phyloP scores from a whole-genome alignment of 1,284 basidiomycete species.

The Lignosus rhinocerotis region DNA sequence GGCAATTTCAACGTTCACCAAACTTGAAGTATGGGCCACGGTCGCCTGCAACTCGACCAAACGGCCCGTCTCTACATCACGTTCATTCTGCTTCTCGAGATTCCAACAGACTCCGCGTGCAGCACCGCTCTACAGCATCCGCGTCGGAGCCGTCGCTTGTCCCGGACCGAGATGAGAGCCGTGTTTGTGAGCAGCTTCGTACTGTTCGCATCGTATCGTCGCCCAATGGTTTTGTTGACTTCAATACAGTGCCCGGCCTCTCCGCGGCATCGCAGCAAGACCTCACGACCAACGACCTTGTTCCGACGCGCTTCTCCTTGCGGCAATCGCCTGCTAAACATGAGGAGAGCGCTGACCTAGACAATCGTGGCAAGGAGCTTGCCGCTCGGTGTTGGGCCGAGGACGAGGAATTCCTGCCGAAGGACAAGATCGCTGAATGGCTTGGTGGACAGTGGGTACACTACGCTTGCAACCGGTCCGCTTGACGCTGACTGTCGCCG shows the following conservation, averaged over 20 bases:
- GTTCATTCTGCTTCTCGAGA: slow-evolving; percentile 45
- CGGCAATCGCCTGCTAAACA: slow-evolving; percentile 44
- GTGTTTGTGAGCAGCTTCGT: slow-evolving; percentile 42
- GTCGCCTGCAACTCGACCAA: slow-evolving; percentile 25
- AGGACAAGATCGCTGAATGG: slow-evolving; percentile 96
- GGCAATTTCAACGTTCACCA: slow-evolving; percentile 14
- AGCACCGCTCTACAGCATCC: slow-evolving; percentile 70
- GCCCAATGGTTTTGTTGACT: slow-evolving; percentile 19
- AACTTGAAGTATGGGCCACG: slow-evolving; percentile 41
- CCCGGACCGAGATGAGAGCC: slow-evolving; percentile 48
- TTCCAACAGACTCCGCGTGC: slow-evolving; percentile 51
- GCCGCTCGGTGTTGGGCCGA: slow-evolving; percentile 86
- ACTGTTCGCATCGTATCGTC: slow-evolving; percentile 18
- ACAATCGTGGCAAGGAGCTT: slow-evolving; percentile 69
- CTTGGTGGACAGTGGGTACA: slow-evolving; percentile 81
- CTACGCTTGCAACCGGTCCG: neutral
- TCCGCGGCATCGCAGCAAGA: slow-evolving; percentile 53
- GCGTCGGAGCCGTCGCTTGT: slow-evolving; percentile 78
- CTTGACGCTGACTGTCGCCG: slow-evolving; percentile 19
- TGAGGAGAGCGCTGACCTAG: slow-evolving; percentile 58
- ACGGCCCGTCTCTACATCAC: slow-evolving; percentile 24
- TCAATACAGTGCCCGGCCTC: slow-evolving; percentile 29
- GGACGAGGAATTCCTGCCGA: slow-evolving; percentile 80
- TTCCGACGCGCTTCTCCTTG: slow-evolving; percentile 43
- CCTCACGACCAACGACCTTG: slow-evolving; percentile 47